Percentiles rank a stretch among this genome's conserved stretches.
Conservation (phyloP, 352 stramenopile species). For the Phytophthora syringae region DNA sequence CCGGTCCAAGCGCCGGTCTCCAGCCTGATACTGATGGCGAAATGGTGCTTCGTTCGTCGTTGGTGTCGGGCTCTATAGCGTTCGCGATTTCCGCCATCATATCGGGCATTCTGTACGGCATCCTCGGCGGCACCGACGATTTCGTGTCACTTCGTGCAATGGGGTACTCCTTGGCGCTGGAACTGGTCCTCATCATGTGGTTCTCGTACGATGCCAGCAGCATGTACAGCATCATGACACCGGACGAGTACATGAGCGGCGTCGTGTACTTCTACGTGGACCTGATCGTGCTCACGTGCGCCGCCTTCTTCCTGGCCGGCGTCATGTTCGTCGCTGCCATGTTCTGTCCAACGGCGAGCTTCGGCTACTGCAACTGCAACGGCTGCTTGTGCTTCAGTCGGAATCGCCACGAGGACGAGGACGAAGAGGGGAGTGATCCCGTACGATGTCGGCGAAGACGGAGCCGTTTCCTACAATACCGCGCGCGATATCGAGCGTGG, state of each 20-base stretch:
- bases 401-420: slow-evolving; percentile 18
- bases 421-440: slow-evolving; percentile 28
- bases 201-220: slow-evolving; percentile 57
- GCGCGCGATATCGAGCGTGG: slow-evolving; percentile 28
- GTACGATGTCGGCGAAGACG: slow-evolving; percentile 34
- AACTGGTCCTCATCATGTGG: slow-evolving; percentile 60
- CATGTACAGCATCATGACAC: slow-evolving; percentile 67
- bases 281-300: slow-evolving; percentile 56
- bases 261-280: slow-evolving; percentile 76
- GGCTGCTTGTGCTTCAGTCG: slow-evolving; percentile 40
- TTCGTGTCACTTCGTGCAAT: slow-evolving; percentile 49
- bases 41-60: slow-evolving; percentile 40
- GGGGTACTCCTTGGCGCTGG: slow-evolving; percentile 44
- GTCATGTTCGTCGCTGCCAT: slow-evolving; percentile 40
- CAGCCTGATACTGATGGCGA: slow-evolving; percentile 19
- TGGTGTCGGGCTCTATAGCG: slow-evolving; percentile 34
- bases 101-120: slow-evolving; percentile 33
- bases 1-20: slow-evolving; percentile 23
- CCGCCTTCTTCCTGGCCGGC: slow-evolving; percentile 44
- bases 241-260: slow-evolving; percentile 72
- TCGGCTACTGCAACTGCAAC: slow-evolving; percentile 45
- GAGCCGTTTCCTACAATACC: slow-evolving; percentile 30
- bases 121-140: slow-evolving; percentile 19
- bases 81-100: slow-evolving; percentile 35
- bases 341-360: slow-evolving; percentile 38